A percentile compares a stretch with the other conserved stretches of the same genome.
phyloP scores from a whole-genome alignment of 116 monocot species.

The Cymodocea nodosa region DNA sequence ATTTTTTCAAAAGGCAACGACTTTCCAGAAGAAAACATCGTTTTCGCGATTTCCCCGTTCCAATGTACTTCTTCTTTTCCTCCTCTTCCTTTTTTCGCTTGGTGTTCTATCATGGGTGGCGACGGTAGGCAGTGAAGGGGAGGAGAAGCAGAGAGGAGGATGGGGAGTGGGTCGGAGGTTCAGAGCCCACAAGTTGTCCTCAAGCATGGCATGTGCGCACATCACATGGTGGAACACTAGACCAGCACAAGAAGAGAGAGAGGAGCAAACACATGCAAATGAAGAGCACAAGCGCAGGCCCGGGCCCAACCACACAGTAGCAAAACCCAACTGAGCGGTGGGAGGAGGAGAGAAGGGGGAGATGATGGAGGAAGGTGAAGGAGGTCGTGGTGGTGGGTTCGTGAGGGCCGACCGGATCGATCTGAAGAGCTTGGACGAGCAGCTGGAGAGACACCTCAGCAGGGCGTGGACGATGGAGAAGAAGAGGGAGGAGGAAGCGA shows the following conservation, averaged over 20 bases:
- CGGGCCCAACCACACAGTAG: no score
- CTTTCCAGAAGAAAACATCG: no score
- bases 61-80: no score
- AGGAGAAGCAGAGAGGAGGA: no score
- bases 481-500: slow-evolving; percentile 24
- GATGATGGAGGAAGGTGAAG: slow-evolving; percentile 7
- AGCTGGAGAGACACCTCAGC: slow-evolving; percentile 62
- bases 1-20: no score
- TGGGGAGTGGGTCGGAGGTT: no score
- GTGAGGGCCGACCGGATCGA: slow-evolving; percentile 88
- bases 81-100: no score
- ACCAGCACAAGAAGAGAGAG: not conserved
- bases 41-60: no score
- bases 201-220: not conserved
- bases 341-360: not conserved
- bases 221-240: slow-evolving; percentile 4
- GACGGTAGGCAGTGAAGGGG: no score
- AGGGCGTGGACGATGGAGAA: slow-evolving; percentile 48
- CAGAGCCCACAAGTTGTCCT: slow-evolving; percentile 1
- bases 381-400: slow-evolving; percentile 27
- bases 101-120: no score
- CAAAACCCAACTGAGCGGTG: no score
- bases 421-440: slow-evolving; percentile 73
- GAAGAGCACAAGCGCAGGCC: no score
- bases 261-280: not conserved